Percentiles rank a stretch among this genome's conserved stretches.
Evolutionary conservation across 495 filamentous ascomycete species (phyloP).

Genomic region (Neurospora terricola): DNA sequence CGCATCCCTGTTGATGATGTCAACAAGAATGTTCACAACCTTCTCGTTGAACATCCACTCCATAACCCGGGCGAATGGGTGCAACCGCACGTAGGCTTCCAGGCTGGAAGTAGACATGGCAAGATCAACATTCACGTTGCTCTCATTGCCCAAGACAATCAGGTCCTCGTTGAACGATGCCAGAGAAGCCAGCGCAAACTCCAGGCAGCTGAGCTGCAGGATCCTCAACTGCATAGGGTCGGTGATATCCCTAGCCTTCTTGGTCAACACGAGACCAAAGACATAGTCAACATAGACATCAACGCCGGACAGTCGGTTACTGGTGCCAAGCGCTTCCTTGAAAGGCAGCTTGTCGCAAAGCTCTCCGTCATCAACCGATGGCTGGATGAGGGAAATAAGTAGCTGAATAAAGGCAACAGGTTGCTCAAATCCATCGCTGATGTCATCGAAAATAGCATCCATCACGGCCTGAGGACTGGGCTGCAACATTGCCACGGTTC

Average conservation of each 20-base stretch:
- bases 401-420: constrained; percentile 71
- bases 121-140: constrained; percentile 60
- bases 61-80: constrained; percentile 87
- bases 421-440: constrained; percentile 66
- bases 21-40: constrained; percentile 68
- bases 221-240: constrained; percentile 55
- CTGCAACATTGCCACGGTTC: constrained; percentile 24
- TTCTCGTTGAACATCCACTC: constrained; percentile 96
- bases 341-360: constrained; percentile 74
- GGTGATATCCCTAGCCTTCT: constrained; percentile 47
- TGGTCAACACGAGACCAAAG: constrained; percentile 60
- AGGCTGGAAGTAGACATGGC: constrained; percentile 62
- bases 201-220: constrained; percentile 65
- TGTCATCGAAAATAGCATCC: constrained; percentile 46
- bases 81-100: constrained; percentile 66
- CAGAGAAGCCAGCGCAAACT: constrained; percentile 66
- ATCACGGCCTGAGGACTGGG: constrained; percentile 34
- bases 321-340: constrained; percentile 73
- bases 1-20: constrained; percentile 62
- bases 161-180: constrained; percentile 86
- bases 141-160: constrained; percentile 67
- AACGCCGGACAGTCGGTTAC: constrained; percentile 73
- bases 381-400: constrained; percentile 55
- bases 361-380: constrained; percentile 43
- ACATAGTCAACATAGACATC: constrained; percentile 89